Conservation (phyloP, 2,329 filamentous ascomycete species). For the Hypoxylon sp. region DNA sequence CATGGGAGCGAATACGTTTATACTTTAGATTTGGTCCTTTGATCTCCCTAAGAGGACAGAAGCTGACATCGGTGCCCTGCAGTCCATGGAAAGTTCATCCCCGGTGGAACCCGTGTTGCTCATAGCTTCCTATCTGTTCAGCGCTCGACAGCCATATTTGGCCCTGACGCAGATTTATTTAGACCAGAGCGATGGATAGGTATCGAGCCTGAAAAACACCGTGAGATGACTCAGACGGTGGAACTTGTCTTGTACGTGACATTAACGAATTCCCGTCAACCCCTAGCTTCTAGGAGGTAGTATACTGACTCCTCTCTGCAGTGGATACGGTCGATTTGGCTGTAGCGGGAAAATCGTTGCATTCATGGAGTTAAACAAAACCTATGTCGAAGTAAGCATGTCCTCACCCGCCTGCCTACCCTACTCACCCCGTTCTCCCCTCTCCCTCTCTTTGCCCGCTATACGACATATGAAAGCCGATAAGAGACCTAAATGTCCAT, state of each 20-base stretch:
- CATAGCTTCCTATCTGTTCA: slow-evolving; percentile 53
- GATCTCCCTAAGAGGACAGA: background rate
- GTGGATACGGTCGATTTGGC: slow-evolving; percentile 56
- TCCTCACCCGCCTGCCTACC: background rate
- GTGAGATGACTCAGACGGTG: slow-evolving; percentile 53
- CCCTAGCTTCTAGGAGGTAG: background rate
- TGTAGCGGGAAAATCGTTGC: slow-evolving; percentile 61
- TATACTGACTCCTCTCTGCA: background rate
- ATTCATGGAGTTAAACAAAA: slow-evolving; percentile 61
- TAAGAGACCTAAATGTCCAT: background rate
- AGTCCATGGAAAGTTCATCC: slow-evolving; percentile 49
- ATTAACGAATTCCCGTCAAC: background rate
- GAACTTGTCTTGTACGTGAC: slow-evolving; percentile 56
- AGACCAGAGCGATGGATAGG: slow-evolving; percentile 55
- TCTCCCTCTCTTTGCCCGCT: background rate
- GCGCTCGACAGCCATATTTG: slow-evolving; percentile 51
- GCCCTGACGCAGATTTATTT: slow-evolving; percentile 52
- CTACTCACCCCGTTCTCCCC: background rate
- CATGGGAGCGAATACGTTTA: background rate
- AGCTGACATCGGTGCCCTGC: background rate
- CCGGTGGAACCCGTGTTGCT: slow-evolving; percentile 54
- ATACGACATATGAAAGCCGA: background rate
- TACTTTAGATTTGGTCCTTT: background rate
- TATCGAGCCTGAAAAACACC: slow-evolving; percentile 49
- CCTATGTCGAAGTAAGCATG: slow-evolving; percentile 58